Conservation (phyloP, 108 stramenopile species). For the Stephanodiscus minutulus region DNA sequence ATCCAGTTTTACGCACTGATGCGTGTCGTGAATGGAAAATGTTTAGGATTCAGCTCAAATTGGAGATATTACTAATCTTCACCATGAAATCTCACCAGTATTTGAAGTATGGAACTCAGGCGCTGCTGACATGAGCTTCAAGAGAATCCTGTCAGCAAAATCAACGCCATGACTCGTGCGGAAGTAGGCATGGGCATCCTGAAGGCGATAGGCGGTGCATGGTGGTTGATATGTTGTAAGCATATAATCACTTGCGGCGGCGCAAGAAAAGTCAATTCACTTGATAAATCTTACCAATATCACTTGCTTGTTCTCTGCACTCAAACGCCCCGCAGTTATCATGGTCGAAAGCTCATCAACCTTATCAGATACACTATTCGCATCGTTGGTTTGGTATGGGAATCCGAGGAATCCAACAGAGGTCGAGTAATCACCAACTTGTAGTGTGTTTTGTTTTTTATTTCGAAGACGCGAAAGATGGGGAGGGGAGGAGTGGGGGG, state of each 20-base stretch:
- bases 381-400: not conserved
- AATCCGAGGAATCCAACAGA: constrained; percentile 37
- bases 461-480: not conserved
- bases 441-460: not conserved
- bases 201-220: not conserved
- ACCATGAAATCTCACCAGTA: constrained; percentile 19
- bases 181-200: constrained; percentile 38
- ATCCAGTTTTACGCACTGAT: constrained; percentile 35
- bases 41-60: not conserved
- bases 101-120: constrained; percentile 61
- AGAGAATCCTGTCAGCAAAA: constrained; percentile 30
- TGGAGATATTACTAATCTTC: not conserved
- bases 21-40: not conserved
- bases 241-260: not conserved
- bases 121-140: constrained; percentile 36
- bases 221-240: not conserved
- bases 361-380: constrained; percentile 14
- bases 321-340: constrained; percentile 63
- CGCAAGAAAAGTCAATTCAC: not conserved
- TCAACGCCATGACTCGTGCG: constrained; percentile 16
- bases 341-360: constrained; percentile 63
- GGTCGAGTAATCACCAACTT: constrained; percentile 33
- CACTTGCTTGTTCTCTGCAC: constrained; percentile 28
- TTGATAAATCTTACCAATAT: constrained; percentile 11
- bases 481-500: no score